Conservation (phyloP, 2,329 filamentous ascomycete genomes). For the Annulohypoxylon truncatum region DNA sequence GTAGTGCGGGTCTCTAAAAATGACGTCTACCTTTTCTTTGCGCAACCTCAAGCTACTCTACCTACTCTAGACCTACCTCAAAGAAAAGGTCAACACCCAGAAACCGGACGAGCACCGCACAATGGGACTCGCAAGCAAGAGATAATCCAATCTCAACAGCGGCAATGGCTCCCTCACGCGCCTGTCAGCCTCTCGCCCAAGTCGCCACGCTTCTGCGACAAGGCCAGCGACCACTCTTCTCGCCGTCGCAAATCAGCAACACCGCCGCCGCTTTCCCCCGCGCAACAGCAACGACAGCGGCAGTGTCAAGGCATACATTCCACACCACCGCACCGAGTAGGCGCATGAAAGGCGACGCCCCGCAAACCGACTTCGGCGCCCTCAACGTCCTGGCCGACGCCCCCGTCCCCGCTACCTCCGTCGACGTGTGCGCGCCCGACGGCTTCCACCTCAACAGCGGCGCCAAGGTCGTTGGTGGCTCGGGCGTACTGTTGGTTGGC, state of each 20-base stretch:
- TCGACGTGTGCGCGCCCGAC: constrained; percentile 83
- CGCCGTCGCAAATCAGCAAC: constrained; percentile 5
- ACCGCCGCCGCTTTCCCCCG: constrained; percentile 8
- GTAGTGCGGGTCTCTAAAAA: constrained; percentile 28
- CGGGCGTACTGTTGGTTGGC: constrained; percentile 81
- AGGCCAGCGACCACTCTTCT: constrained; percentile 25
- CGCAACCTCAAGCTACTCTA: constrained; percentile 24
- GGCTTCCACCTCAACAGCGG: constrained; percentile 92
- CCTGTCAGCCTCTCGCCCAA: constrained; percentile 32
- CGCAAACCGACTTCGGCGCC: constrained; percentile 72
- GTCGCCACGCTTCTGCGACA: constrained; percentile 31
- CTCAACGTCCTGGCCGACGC: constrained; percentile 83
- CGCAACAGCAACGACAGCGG: constrained; percentile 28
- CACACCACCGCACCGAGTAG: constrained; percentile 36
- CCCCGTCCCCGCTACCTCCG: constrained; percentile 80
- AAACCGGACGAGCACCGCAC: constrained; percentile 6
- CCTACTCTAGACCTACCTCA: background rate
- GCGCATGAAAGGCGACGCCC: constrained; percentile 45
- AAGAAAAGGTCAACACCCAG: background rate
- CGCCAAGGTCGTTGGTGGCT: constrained; percentile 73
- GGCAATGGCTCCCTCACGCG: constrained; percentile 42
- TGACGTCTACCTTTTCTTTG: constrained; percentile 44
- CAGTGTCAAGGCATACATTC: no score
- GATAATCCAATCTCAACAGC: constrained; percentile 28
- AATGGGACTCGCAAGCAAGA: constrained; percentile 25